These are phyloP conservation scores for Aspergillus campestris DNA, from an alignment of 495 filamentous ascomycete genomes.

Conservation along the genomic window DNA sequence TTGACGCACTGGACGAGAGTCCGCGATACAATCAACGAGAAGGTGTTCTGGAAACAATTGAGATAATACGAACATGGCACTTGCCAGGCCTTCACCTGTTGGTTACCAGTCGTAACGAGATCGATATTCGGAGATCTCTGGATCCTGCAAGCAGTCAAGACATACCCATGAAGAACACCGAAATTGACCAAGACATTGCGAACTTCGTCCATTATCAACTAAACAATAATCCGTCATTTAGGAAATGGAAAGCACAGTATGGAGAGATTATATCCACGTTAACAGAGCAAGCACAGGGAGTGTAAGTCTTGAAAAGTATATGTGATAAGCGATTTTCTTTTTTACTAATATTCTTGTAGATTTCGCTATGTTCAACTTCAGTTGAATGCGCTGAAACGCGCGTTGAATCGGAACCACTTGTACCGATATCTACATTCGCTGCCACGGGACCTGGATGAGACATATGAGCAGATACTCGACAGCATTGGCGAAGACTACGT, in stretches of 20 bases:
- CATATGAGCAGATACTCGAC: conserved; percentile 26
- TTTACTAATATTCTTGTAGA: conserved; percentile 14
- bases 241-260: conserved; percentile 18
- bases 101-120: conserved; percentile 29
- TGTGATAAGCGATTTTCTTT: not conserved
- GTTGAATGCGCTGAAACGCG: conserved; percentile 18
- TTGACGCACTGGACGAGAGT: conserved; percentile 24
- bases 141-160: conserved; percentile 8
- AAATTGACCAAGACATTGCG: conserved; percentile 21
- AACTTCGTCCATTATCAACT: conserved; percentile 23
- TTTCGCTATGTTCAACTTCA: conserved; percentile 35
- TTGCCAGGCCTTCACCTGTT: conserved; percentile 24
- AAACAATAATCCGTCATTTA: conserved; percentile 14
- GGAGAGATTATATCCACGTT: conserved; percentile 19
- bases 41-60: conserved; percentile 14
- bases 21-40: conserved; percentile 11
- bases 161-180: conserved; percentile 16
- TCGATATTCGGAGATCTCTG: conserved; percentile 25
- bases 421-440: conserved; percentile 20
- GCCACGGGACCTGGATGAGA: conserved; percentile 27
- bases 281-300: conserved; percentile 19
- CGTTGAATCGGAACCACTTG: conserved; percentile 15
- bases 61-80: conserved; percentile 16
- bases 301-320: conserved; percentile 29
- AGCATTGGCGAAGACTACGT: conserved; percentile 15